phyloP scores from a whole-genome alignment of 75 land plant species.

The Picea glauca region DNA sequence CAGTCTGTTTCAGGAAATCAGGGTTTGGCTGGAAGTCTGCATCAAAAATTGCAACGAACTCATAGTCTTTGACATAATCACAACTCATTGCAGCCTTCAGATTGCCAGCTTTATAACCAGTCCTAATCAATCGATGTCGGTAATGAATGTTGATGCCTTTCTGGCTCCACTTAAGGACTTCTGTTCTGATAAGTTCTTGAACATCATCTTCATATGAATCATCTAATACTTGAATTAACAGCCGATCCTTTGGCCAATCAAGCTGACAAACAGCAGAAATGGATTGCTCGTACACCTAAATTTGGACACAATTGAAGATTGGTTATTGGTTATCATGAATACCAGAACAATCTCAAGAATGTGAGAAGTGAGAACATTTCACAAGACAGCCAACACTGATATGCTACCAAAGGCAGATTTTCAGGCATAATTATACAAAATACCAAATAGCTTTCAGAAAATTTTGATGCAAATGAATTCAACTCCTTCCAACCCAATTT shows the following conservation, averaged over 20 bases:
- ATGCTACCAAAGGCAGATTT: neutral
- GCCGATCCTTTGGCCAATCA: conserved; percentile 77
- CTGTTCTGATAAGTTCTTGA: conserved; percentile 52
- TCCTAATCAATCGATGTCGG: conserved; percentile 61
- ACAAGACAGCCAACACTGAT: neutral
- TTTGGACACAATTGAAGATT: neutral
- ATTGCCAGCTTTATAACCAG: conserved; percentile 88
- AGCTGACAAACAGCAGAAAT: conserved; percentile 78
- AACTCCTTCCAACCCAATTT: neutral
- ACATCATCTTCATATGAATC: conserved; percentile 72
- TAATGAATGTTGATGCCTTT: conserved; percentile 70
- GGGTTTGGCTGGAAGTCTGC: conserved; percentile 85
- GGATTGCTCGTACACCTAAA: conserved; percentile 86
- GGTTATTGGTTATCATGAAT: neutral
- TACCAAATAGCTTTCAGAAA: neutral
- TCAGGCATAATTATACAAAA: neutral
- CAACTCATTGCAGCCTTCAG: conserved; percentile 84
- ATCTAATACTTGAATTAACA: conserved; percentile 78
- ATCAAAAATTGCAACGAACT: conserved; percentile 87
- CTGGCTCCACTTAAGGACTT: conserved; percentile 66
- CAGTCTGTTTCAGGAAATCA: conserved; percentile 69
- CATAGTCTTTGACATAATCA: conserved; percentile 80
- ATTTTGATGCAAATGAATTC: neutral
- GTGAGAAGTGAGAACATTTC: conserved; percentile 7
- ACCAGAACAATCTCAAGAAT: neutral